Evolutionary conservation across 179 eudicot species (phyloP).

Genomic region (Beta macrorhiza): DNA sequence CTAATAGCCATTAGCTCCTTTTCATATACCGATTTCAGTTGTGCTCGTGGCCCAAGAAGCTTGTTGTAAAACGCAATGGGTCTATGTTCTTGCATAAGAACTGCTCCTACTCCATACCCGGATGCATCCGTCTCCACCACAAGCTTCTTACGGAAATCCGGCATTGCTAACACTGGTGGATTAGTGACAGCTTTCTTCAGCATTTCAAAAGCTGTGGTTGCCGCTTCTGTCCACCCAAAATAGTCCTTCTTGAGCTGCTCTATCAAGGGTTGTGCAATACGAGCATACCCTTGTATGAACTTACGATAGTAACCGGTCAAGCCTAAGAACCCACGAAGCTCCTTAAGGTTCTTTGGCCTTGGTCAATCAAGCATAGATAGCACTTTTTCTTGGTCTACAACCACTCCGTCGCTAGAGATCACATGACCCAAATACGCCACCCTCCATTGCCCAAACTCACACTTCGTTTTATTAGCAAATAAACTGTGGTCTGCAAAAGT

Average conservation of each 20-base stretch:
- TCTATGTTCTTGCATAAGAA: too few species aligned
- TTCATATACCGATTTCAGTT: background rate
- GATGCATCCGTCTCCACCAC: too few species aligned
- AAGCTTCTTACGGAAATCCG: too few species aligned
- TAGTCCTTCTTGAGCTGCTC: background rate
- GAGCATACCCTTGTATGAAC: background rate
- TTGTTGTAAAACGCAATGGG: background rate
- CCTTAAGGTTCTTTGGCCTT: background rate
- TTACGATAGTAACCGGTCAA: background rate
- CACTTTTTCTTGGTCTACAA: background rate
- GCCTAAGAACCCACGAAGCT: background rate
- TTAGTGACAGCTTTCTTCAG: background rate
- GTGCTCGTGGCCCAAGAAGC: background rate
- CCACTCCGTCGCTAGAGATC: background rate
- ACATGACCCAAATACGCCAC: background rate
- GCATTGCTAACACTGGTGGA: too few species aligned
- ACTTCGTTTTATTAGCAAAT: background rate
- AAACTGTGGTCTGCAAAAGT: background rate
- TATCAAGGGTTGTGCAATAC: background rate
- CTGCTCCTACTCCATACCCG: too few species aligned
- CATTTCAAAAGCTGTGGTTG: background rate
- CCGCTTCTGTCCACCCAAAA: background rate
- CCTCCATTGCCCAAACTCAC: background rate
- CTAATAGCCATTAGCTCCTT: background rate
- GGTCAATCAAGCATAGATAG: background rate